Conservation (phyloP, 2,329 filamentous ascomycete species). For the Trichoderma lentiforme region DNA sequence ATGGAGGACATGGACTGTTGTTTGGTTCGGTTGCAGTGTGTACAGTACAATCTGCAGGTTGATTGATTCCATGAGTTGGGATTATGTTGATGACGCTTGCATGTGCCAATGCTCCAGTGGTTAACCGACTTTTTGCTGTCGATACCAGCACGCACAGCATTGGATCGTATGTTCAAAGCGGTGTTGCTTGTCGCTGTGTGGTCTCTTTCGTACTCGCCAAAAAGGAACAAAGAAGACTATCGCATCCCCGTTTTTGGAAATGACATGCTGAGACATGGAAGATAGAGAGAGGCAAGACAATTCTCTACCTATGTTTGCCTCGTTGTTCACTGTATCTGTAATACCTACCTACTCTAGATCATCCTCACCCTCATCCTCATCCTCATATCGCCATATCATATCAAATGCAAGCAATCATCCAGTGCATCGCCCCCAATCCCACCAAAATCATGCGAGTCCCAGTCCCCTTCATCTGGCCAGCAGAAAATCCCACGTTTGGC, state of each 20-base stretch:
- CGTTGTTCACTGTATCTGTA: background rate
- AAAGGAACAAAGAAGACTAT: background rate
- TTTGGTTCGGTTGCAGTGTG: background rate
- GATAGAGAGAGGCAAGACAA: background rate
- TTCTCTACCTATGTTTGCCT: background rate
- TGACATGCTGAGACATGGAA: background rate
- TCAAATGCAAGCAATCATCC: background rate
- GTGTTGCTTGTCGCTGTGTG: no score
- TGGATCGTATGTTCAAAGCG: background rate
- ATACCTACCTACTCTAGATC: background rate
- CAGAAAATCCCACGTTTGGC: background rate
- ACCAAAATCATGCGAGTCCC: background rate
- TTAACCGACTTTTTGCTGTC: background rate
- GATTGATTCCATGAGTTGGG: background rate
- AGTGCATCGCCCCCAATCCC: background rate
- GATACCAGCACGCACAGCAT: background rate
- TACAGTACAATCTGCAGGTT: background rate
- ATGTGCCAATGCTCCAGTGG: background rate
- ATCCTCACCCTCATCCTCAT: background rate
- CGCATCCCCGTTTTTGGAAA: background rate
- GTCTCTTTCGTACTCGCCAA: conserved; percentile 1
- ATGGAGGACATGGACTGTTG: background rate
- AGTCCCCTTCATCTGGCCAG: background rate
- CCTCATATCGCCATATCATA: background rate
- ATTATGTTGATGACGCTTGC: background rate